phyloP scores from a whole-genome alignment of 1,284 basidiomycete species.

The Puccinia hordei region DNA sequence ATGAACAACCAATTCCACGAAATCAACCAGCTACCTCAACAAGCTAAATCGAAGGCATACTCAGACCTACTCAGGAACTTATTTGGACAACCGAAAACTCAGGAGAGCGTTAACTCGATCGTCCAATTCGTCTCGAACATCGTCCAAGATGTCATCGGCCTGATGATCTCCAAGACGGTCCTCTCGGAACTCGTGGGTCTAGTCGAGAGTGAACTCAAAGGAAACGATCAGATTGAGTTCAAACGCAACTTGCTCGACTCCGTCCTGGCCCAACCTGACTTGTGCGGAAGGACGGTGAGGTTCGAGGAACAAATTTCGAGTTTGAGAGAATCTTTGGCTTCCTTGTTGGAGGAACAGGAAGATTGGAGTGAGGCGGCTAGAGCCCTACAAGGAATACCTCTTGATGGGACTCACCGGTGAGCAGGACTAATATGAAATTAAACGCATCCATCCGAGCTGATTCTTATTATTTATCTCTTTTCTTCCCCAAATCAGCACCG shows the following conservation, averaged over 20 bases:
- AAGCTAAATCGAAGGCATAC: constrained; percentile 26
- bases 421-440: constrained; percentile 52
- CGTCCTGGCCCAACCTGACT: constrained; percentile 65
- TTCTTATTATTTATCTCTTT: neutral
- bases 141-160: constrained; percentile 74
- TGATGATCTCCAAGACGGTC: constrained; percentile 81
- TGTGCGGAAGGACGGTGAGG: constrained; percentile 76
- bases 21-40: constrained; percentile 36
- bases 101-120: constrained; percentile 67
- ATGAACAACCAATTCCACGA: constrained; percentile 13
- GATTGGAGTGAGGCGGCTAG: constrained; percentile 90
- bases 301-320: constrained; percentile 93
- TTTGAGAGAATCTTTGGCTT: constrained; percentile 80
- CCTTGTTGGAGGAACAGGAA: constrained; percentile 83
- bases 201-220: constrained; percentile 62
- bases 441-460: neutral
- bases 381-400: constrained; percentile 83
- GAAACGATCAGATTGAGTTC: constrained; percentile 65
- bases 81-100: neutral
- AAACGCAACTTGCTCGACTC: constrained; percentile 73
- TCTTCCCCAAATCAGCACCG: constrained; percentile 62
- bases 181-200: constrained; percentile 75
- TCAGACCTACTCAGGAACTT: constrained; percentile 10
- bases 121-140: constrained; percentile 73
- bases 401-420: constrained; percentile 86